These are phyloP conservation scores for Penicillium sp. DNA, from an alignment of 2,329 filamentous ascomycete genomes.

Conservation along the genomic window DNA sequence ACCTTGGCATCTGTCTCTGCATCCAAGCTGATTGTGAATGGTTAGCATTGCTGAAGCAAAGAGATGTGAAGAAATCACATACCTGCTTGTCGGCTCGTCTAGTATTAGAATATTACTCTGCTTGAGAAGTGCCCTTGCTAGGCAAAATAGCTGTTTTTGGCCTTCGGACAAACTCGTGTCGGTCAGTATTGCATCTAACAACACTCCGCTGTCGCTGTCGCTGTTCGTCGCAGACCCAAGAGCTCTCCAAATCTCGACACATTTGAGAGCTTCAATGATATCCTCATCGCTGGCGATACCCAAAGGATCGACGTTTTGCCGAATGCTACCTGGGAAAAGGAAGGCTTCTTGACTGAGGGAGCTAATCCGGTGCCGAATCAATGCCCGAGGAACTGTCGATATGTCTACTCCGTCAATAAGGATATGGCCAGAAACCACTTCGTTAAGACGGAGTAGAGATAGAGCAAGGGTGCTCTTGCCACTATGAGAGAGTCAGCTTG, in stretches of 20 bases:
- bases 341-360: conserved; percentile 30
- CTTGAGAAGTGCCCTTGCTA: conserved; percentile 62
- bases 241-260: conserved; percentile 25
- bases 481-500: background rate
- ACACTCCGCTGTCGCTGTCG: background rate
- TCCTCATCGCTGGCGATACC: conserved; percentile 12
- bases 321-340: conserved; percentile 22
- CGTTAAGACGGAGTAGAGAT: conserved; percentile 28
- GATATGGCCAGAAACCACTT: conserved; percentile 25
- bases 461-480: conserved; percentile 24
- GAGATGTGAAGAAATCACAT: background rate
- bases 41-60: background rate
- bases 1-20: conserved; percentile 15
- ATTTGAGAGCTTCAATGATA: conserved; percentile 25
- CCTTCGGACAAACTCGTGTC: conserved; percentile 63
- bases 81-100: conserved; percentile 27
- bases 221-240: conserved; percentile 14
- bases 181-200: conserved; percentile 33
- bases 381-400: conserved; percentile 15
- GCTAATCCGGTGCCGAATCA: conserved; percentile 20
- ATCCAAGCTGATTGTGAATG: conserved; percentile 7
- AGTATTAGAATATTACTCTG: conserved; percentile 20
- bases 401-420: conserved; percentile 28
- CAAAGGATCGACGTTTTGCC: conserved; percentile 32
- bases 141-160: conserved; percentile 69